phyloP scores from a whole-genome alignment of 140 eudicot species.

The Senecio squalidus region DNA sequence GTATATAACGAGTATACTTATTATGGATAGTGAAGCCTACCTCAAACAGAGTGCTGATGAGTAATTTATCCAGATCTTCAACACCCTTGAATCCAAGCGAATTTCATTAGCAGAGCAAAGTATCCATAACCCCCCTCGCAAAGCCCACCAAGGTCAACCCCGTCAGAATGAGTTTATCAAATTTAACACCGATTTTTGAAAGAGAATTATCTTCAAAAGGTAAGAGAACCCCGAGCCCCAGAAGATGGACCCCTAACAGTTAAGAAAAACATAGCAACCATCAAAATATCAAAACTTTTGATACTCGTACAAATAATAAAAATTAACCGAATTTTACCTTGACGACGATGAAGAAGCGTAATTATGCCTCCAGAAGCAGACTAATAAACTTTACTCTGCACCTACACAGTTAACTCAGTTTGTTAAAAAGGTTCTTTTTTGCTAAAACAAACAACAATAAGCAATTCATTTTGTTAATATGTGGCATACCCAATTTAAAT shows the following conservation, averaged over 20 bases:
- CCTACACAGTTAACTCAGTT: constrained; percentile 57
- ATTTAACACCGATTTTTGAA: constrained; percentile 81
- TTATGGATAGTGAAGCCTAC: constrained; percentile 18
- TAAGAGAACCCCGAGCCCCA: constrained; percentile 71
- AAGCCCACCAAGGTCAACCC: constrained; percentile 78
- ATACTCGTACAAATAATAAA: too few relatives aligned
- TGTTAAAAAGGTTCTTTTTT: too few relatives aligned
- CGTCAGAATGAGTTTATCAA: constrained; percentile 68
- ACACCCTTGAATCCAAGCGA: constrained; percentile 56
- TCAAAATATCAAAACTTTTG: too few relatives aligned
- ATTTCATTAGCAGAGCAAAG: constrained; percentile 74
- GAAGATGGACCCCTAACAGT: constrained; percentile 72
- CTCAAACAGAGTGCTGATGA: constrained; percentile 62
- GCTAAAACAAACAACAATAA: background rate
- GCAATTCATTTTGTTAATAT: background rate
- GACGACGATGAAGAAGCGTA: constrained; percentile 43
- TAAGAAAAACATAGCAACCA: constrained; percentile 9
- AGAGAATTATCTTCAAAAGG: constrained; percentile 69
- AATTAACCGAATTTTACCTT: constrained; percentile 48
- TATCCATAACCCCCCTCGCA: constrained; percentile 76
- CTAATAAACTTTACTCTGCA: constrained; percentile 72
- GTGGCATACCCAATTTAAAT: constrained; percentile 49
- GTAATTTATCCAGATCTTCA: constrained; percentile 61
- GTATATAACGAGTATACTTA: background rate
- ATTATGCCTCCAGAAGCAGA: constrained; percentile 43